Percentiles rank a stretch among this genome's conserved stretches.
Evolutionary conservation across 2,329 filamentous ascomycete genomes (phyloP).

Genomic region (Aspergillus latus): DNA sequence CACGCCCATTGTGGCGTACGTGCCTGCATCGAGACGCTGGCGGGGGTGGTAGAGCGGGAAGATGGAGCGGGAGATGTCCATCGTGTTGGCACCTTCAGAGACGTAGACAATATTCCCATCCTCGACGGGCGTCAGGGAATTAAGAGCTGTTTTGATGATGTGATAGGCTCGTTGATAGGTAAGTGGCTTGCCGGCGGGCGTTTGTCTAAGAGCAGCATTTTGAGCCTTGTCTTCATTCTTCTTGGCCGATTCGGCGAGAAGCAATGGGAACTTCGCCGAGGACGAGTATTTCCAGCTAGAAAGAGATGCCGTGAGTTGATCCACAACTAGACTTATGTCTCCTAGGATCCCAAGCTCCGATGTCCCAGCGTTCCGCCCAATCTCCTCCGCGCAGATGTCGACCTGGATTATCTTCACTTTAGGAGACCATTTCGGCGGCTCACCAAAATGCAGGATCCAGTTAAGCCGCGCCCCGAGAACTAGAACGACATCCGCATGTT

Average conservation of each 20-base stretch:
- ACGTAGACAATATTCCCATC: conserved; percentile 55
- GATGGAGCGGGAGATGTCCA: conserved; percentile 59
- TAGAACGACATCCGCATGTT: conserved; percentile 56
- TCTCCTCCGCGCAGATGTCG: conserved; percentile 55
- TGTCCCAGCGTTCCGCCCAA: conserved; percentile 53
- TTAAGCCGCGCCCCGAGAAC: conserved; percentile 57
- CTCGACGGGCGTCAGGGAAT: conserved; percentile 46
- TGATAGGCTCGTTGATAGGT: conserved; percentile 54
- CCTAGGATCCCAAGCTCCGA: conserved; percentile 52
- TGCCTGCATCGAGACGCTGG: conserved; percentile 58
- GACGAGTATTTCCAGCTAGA: conserved; percentile 47
- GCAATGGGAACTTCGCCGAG: conserved; percentile 29
- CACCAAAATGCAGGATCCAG: conserved; percentile 60
- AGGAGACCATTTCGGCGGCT: conserved; percentile 55
- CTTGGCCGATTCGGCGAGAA: conserved; percentile 31
- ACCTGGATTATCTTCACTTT: conserved; percentile 56
- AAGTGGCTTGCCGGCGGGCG: conserved; percentile 40
- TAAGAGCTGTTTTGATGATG: conserved; percentile 52
- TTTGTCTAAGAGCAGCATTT: conserved; percentile 43
- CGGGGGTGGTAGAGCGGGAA: conserved; percentile 57
- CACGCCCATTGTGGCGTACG: conserved; percentile 61
- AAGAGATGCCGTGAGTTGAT: conserved; percentile 47
- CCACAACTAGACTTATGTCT: conserved; percentile 51
- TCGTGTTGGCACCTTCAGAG: conserved; percentile 60
- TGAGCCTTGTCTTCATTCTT: conserved; percentile 52